phyloP scores from a whole-genome alignment of 2,329 filamentous ascomycete species.

The Fusarium verticillioides region DNA sequence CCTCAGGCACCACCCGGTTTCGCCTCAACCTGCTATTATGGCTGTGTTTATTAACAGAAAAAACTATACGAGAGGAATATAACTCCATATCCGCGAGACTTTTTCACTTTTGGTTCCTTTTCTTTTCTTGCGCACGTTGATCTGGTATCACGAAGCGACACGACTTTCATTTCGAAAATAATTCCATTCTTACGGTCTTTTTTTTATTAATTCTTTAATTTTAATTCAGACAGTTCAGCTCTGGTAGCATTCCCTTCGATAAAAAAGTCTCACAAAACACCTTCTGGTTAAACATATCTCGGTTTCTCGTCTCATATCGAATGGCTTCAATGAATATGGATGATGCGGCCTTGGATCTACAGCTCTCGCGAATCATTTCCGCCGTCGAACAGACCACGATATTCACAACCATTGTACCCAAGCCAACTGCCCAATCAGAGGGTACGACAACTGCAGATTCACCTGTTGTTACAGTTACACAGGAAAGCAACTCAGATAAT shows the following conservation, averaged over 20 bases:
- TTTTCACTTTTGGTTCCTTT: not conserved
- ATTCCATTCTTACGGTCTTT: constrained; percentile 24
- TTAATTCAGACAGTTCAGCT: constrained; percentile 17
- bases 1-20: constrained; percentile 39
- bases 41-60: not conserved
- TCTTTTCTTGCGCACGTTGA: constrained; percentile 19
- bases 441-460: not conserved
- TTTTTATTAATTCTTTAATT: constrained; percentile 20
- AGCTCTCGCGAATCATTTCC: constrained; percentile 39
- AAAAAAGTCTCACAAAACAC: not conserved
- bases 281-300: too few species aligned
- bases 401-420: constrained; percentile 38
- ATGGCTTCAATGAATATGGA: constrained; percentile 18
- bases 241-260: constrained; percentile 12
- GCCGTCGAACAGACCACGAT: constrained; percentile 39
- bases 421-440: constrained; percentile 6
- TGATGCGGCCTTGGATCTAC: constrained; percentile 20
- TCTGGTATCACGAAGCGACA: constrained; percentile 27
- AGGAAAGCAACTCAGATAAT: constrained; percentile 5
- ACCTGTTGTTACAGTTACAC: constrained; percentile 18
- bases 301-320: not conserved
- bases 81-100: constrained; percentile 19
- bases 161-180: constrained; percentile 22
- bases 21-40: constrained; percentile 15
- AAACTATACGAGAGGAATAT: not conserved